A percentile compares a stretch with the other conserved stretches of the same genome.
phyloP scores from a whole-genome alignment of 257 asterid genomes.

The Cordia subcordata region DNA sequence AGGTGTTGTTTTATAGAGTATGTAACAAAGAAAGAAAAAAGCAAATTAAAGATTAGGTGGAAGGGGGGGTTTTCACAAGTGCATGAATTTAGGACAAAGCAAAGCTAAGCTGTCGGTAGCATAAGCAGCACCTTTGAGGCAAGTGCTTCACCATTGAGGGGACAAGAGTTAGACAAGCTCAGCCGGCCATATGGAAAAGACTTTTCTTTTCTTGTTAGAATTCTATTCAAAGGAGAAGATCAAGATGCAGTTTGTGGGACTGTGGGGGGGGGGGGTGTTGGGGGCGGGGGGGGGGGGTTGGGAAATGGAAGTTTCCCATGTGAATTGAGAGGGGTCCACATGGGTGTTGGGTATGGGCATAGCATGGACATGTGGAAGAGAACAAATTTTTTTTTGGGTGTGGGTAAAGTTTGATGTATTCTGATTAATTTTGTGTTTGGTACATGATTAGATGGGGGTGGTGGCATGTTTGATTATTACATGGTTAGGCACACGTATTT shows the following conservation, averaged over 20 bases:
- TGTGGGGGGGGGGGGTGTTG: constrained; percentile 19
- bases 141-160: constrained; percentile 28
- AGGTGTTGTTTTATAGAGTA: constrained; percentile 1
- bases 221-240: constrained; percentile 16
- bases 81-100: constrained; percentile 44
- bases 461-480: constrained; percentile 1
- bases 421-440: not conserved
- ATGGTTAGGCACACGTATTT: not conserved
- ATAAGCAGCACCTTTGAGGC: constrained; percentile 35
- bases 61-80: constrained; percentile 3
- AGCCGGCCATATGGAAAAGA: constrained; percentile 54
- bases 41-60: constrained; percentile 1
- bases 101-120: constrained; percentile 50
- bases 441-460: not conserved
- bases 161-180: constrained; percentile 63
- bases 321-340: constrained; percentile 32
- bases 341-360: constrained; percentile 32
- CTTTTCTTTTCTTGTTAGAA: constrained; percentile 10
- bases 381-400: not conserved
- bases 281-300: not conserved
- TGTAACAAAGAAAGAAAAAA: not conserved
- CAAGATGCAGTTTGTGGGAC: constrained; percentile 31
- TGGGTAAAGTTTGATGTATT: not conserved
- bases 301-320: constrained; percentile 19
- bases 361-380: constrained; percentile 20